Evolutionary conservation across 805 yeast genomes (phyloP).

Genomic region (Saccharomycopsis sp.): DNA sequence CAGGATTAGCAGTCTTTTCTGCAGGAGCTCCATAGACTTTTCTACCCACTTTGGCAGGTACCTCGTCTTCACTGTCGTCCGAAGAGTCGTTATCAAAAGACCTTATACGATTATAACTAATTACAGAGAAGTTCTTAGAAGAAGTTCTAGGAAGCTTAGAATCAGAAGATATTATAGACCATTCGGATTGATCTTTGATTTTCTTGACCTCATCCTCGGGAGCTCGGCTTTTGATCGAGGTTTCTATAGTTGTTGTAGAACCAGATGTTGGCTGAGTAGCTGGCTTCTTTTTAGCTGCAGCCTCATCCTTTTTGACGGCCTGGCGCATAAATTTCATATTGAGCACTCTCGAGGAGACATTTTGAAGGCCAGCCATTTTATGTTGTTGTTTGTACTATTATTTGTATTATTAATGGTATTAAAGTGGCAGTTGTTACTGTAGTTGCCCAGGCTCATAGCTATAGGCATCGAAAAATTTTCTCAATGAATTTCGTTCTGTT

Average conservation of each 20-base stretch:
- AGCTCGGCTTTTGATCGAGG: conserved; percentile 2
- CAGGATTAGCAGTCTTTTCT: background rate
- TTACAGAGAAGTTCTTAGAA: background rate
- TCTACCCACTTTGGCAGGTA: background rate
- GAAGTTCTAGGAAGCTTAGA: background rate
- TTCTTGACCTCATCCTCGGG: conserved; percentile 1
- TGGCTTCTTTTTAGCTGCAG: conserved; percentile 2
- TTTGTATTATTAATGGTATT: background rate
- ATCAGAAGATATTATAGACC: background rate
- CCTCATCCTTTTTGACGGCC: conserved; percentile 8
- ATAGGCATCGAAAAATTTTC: background rate
- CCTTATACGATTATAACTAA: background rate
- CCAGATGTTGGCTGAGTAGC: background rate
- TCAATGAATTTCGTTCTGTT: background rate
- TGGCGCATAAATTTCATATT: conserved; percentile 22
- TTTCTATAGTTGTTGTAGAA: background rate
- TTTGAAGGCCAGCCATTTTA: conserved; percentile 13
- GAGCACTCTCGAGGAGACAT: conserved; percentile 18
- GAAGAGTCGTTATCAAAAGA: background rate
- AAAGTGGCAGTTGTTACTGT: too few species aligned
- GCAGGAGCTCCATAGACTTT: background rate
- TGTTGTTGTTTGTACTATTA: background rate
- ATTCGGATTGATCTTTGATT: background rate
- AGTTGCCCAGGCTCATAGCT: too few species aligned
- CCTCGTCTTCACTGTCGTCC: background rate